Percentiles rank a stretch among this genome's conserved stretches.
phyloP scores from a whole-genome alignment of 2,329 filamentous ascomycete species.

The Plectosphaerella plurivora region DNA sequence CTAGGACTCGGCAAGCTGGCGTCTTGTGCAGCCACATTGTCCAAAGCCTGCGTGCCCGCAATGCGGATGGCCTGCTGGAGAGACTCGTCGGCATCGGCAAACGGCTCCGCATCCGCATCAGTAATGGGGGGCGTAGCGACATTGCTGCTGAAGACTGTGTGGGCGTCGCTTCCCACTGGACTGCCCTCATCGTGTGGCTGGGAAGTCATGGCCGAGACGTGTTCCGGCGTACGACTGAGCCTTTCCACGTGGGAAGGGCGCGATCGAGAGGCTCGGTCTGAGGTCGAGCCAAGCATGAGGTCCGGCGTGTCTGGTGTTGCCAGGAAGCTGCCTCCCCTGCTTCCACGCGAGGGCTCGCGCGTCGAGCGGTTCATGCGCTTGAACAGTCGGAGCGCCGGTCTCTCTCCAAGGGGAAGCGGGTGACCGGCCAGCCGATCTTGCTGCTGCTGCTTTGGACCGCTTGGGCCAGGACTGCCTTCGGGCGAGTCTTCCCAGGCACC shows the following conservation, averaged over 20 bases:
- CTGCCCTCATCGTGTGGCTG: conserved; percentile 36
- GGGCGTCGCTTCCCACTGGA: conserved; percentile 48
- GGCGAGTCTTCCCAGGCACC: conserved; percentile 26
- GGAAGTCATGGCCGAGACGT: conserved; percentile 33
- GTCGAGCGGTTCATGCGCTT: not conserved
- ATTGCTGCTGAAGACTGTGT: conserved; percentile 57
- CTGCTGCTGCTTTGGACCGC: conserved; percentile 17
- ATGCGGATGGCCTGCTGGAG: conserved; percentile 41
- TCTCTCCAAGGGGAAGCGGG: not conserved
- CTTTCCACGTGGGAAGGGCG: conserved; percentile 37
- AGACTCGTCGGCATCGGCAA: conserved; percentile 46
- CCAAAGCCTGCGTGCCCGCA: conserved; percentile 49
- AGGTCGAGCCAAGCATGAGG: conserved; percentile 15
- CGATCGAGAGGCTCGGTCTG: conserved; percentile 30
- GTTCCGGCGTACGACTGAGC: conserved; percentile 39
- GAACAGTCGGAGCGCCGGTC: not conserved
- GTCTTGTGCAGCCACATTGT: conserved; percentile 74
- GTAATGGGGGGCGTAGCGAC: conserved; percentile 73
- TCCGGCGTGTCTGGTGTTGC: conserved; percentile 58
- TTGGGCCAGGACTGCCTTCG: conserved; percentile 23
- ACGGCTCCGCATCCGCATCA: conserved; percentile 64
- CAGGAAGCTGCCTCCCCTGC: conserved; percentile 27
- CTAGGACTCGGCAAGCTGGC: conserved; percentile 92
- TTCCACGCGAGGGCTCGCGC: not conserved
- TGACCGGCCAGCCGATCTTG: conserved; percentile 12